Conservation (phyloP, 345 rosid species). For the Eucalyptus curtisii region DNA sequence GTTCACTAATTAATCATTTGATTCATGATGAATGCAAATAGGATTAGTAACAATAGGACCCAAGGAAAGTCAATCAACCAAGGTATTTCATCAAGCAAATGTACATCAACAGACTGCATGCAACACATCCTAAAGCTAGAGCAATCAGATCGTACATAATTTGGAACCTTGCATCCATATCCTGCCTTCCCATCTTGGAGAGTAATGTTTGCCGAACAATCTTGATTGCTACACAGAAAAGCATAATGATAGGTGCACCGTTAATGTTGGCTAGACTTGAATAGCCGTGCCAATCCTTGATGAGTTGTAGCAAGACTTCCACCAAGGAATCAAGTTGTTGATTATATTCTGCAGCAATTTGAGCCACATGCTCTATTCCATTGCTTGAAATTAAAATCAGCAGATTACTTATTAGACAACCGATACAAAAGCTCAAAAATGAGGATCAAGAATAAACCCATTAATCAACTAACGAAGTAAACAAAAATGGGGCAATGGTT, state of each 20-base stretch:
- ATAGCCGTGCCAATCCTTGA: neutral
- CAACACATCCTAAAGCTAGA: neutral
- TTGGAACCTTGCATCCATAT: neutral
- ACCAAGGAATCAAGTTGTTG: neutral
- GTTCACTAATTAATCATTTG: neutral
- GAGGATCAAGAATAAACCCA: rapidly evolving
- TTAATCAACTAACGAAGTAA: neutral
- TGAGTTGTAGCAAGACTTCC: neutral
- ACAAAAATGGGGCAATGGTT: neutral
- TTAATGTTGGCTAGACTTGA: neutral
- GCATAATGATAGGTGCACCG: neutral
- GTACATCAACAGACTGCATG: rapidly evolving
- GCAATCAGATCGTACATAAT: neutral
- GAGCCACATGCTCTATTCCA: neutral
- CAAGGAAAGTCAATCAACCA: neutral
- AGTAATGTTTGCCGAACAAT: neutral
- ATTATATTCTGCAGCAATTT: no score
- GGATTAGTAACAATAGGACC: neutral
- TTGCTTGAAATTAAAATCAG: neutral
- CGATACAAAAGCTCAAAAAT: neutral
- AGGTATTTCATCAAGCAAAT: neutral
- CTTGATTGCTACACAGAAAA: neutral
- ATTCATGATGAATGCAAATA: neutral
- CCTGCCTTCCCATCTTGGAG: neutral
- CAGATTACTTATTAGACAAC: no score